phyloP scores from a whole-genome alignment of 169 alveolate species.

The Plasmodium reichenowi region DNA sequence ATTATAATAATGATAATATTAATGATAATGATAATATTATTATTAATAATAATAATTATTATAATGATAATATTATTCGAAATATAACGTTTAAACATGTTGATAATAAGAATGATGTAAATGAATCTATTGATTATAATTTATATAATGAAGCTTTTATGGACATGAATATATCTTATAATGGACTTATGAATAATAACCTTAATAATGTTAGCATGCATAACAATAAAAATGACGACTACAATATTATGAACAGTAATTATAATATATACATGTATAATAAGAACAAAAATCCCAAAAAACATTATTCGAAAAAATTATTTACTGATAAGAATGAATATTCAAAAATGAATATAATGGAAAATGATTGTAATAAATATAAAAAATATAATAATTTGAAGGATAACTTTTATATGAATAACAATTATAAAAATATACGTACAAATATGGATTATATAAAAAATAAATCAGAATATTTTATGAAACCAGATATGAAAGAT shows the following conservation, averaged over 20 bases:
- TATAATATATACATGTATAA: constrained; percentile 25
- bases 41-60: not conserved
- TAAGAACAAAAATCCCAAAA: not conserved
- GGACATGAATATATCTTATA: no score
- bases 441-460: constrained; percentile 25
- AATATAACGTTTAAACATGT: no score
- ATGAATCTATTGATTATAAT: no score
- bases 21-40: not conserved
- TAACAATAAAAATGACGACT: not conserved
- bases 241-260: not conserved
- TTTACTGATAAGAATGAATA: constrained; percentile 12
- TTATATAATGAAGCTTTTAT: no score
- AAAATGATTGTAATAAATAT: constrained; percentile 30
- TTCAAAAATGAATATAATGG: constrained; percentile 6
- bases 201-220: no score
- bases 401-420: constrained; percentile 61
- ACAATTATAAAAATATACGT: constrained; percentile 21
- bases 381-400: constrained; percentile 70
- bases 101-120: no score
- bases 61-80: not conserved
- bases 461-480: constrained; percentile 51
- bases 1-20: not conserved
- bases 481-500: constrained; percentile 32
- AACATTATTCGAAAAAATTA: constrained; percentile 2
- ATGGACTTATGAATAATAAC: no score